Conservation (phyloP, 2,329 filamentous ascomycete species). For the Aspergillus pseudoviridinutans region DNA sequence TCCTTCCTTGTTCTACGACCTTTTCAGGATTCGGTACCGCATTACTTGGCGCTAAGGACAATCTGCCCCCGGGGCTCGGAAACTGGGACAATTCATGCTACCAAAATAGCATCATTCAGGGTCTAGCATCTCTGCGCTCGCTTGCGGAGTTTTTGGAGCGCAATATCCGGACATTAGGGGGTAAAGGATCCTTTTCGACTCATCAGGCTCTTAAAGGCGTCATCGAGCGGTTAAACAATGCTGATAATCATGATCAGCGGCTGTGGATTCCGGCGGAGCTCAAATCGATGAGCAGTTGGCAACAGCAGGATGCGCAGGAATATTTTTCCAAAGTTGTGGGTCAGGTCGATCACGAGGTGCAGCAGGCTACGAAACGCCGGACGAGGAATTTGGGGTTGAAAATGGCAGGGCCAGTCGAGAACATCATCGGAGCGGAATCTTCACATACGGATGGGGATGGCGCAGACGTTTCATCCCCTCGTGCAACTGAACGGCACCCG, state of each 20-base stretch:
- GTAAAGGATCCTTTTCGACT: slow-evolving; percentile 41
- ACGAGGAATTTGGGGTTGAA: slow-evolving; percentile 43
- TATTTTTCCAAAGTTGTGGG: slow-evolving; percentile 90
- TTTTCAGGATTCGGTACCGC: slow-evolving; percentile 52
- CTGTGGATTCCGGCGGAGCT: slow-evolving; percentile 78
- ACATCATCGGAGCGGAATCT: slow-evolving; percentile 24
- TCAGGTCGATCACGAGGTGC: slow-evolving; percentile 74
- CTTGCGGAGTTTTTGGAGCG: slow-evolving; percentile 63
- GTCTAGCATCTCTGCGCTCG: slow-evolving; percentile 69
- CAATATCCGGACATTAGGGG: slow-evolving; percentile 35
- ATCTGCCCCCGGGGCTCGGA: slow-evolving; percentile 61
- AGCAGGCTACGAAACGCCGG: slow-evolving; percentile 46
- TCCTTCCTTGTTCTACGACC: slow-evolving; percentile 53
- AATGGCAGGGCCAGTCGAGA: slow-evolving; percentile 31
- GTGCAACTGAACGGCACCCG: slow-evolving; percentile 15
- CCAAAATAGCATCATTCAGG: slow-evolving; percentile 92
- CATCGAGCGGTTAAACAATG: slow-evolving; percentile 66
- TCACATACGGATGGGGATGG: slow-evolving; percentile 7
- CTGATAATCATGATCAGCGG: slow-evolving; percentile 66
- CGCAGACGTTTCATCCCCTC: slow-evolving; percentile 12
- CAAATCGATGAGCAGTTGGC: slow-evolving; percentile 91
- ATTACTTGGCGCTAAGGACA: slow-evolving; percentile 32
- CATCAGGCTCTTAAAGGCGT: slow-evolving; percentile 59
- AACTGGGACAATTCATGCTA: slow-evolving; percentile 97
- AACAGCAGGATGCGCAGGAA: slow-evolving; percentile 96